Conservation (phyloP, 2,329 filamentous ascomycete genomes). For the Colletotrichum endophyticum region DNA sequence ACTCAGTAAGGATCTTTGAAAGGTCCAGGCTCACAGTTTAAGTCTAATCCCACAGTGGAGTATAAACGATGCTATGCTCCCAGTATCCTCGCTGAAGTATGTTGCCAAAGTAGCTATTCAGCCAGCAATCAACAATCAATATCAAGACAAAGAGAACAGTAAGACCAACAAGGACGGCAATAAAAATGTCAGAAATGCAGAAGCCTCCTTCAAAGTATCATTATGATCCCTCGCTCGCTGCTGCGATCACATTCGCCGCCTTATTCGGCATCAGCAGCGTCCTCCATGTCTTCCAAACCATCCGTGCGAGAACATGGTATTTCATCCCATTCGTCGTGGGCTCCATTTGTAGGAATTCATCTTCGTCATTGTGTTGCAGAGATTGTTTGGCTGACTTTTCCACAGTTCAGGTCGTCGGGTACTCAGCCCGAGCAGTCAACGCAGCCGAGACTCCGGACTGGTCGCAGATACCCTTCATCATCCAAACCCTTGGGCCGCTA, state of each 20-base stretch:
- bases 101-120: not conserved
- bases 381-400: fast-evolving
- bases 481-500: not conserved
- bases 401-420: not conserved
- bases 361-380: too few relatives aligned
- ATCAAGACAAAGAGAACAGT: not conserved
- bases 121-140: not conserved
- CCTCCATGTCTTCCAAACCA: not conserved
- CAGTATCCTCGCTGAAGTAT: not conserved
- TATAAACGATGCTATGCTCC: not conserved
- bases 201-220: not conserved
- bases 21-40: not conserved
- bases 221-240: not conserved
- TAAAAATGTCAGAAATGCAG: not conserved
- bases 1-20: not conserved
- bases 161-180: not conserved
- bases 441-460: not conserved
- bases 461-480: not conserved
- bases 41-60: not conserved
- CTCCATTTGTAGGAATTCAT: not conserved
- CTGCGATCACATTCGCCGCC: not conserved
- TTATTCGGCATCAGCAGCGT: not conserved
- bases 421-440: not conserved
- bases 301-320: not conserved
- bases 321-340: not conserved